Conservation (phyloP, 1,139 yeast genomes). For the Hyphopichia buzzinii region DNA sequence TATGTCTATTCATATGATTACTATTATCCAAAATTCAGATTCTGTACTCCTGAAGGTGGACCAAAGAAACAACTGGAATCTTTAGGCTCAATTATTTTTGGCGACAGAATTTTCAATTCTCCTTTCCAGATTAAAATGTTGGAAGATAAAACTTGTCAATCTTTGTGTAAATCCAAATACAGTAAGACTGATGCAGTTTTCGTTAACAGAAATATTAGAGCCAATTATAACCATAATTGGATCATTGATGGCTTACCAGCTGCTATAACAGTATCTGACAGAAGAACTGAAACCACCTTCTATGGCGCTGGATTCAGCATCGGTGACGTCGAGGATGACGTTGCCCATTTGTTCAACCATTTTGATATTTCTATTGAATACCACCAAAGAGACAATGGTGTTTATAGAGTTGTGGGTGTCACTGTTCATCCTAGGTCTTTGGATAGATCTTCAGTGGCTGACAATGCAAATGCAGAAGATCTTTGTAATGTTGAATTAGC, state of each 20-base stretch:
- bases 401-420: constrained; percentile 88
- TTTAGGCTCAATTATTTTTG: constrained; percentile 88
- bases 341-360: constrained; percentile 71
- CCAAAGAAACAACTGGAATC: constrained; percentile 81
- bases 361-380: constrained; percentile 77
- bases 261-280: constrained; percentile 59
- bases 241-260: constrained; percentile 93
- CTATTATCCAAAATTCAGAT: constrained; percentile 79
- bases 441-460: constrained; percentile 34
- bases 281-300: constrained; percentile 55
- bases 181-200: constrained; percentile 66
- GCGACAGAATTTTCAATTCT: constrained; percentile 92
- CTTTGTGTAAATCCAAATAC: constrained; percentile 61
- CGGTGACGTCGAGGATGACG: constrained; percentile 57
- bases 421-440: constrained; percentile 70
- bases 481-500: constrained; percentile 34
- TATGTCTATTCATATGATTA: constrained; percentile 78
- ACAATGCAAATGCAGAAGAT: constrained; percentile 25
- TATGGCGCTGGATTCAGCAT: constrained; percentile 82
- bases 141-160: constrained; percentile 62
- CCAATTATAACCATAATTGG: constrained; percentile 90
- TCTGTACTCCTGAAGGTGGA: constrained; percentile 73
- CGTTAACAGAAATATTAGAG: constrained; percentile 72
- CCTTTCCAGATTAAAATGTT: constrained; percentile 83
- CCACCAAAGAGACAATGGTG: constrained; percentile 68